Percentiles rank a stretch among this genome's conserved stretches.
Evolutionary conservation across 768 basidiomycete species (phyloP).

Genomic region (Russula brevipes): DNA sequence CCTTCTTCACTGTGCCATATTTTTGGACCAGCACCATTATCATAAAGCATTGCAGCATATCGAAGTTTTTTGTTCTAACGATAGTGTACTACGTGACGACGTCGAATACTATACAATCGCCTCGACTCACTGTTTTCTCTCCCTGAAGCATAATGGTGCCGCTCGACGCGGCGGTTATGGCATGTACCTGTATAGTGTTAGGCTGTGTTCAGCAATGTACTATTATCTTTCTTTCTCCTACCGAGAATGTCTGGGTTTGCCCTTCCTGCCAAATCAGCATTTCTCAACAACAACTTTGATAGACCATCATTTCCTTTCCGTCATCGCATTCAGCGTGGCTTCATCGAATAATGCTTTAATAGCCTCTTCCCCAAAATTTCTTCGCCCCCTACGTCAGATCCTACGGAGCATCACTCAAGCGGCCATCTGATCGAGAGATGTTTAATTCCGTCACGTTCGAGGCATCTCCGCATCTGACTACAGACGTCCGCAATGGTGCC

Average conservation of each 20-base stretch:
- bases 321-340: neutral
- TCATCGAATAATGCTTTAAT: neutral
- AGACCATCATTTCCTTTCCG: neutral
- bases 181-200: constrained; percentile 3
- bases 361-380: neutral
- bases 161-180: neutral
- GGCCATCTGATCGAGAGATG: neutral
- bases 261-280: neutral
- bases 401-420: neutral
- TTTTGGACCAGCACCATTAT: constrained; percentile 15
- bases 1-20: constrained; percentile 2
- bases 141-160: neutral
- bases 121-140: neutral
- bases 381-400: neutral
- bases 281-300: neutral
- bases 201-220: constrained; percentile 4
- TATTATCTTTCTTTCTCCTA: neutral
- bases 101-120: constrained; percentile 11
- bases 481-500: too few species aligned
- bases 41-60: constrained; percentile 20
- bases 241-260: too few species aligned
- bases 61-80: constrained; percentile 16
- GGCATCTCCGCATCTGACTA: too few species aligned
- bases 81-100: constrained; percentile 17
- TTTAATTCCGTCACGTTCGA: too few species aligned